Conservation (phyloP, 2,329 filamentous ascomycete species). For the Cercospora brassicicola region DNA sequence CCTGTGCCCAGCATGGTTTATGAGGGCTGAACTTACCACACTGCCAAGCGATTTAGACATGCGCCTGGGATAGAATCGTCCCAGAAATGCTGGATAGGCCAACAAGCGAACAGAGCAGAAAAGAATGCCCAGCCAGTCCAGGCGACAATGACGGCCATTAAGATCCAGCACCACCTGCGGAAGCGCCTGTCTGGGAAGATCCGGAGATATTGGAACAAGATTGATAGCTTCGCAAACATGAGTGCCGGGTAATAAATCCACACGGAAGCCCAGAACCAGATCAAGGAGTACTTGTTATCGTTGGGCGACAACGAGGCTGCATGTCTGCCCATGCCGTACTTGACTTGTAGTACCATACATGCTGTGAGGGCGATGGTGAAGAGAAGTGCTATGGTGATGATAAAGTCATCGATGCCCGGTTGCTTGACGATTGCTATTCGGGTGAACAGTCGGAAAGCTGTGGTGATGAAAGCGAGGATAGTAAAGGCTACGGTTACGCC, state of each 20-base stretch:
- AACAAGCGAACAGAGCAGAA: slow-evolving; percentile 36
- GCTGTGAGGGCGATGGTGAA: slow-evolving; percentile 24
- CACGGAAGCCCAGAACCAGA: slow-evolving; percentile 31
- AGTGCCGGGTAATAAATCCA: slow-evolving; percentile 33
- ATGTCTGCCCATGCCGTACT: slow-evolving; percentile 35
- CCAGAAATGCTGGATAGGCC: slow-evolving; percentile 38
- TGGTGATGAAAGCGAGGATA: slow-evolving; percentile 26
- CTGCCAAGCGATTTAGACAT: slow-evolving; percentile 33
- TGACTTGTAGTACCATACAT: slow-evolving; percentile 32
- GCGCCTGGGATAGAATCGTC: slow-evolving; percentile 19
- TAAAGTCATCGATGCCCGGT: slow-evolving; percentile 31
- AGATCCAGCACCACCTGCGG: slow-evolving; percentile 30
- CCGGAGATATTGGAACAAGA: slow-evolving; percentile 39
- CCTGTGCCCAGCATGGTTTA: background rate
- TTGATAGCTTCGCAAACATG: slow-evolving; percentile 38
- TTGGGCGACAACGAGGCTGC: slow-evolving; percentile 17
- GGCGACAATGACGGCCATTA: slow-evolving; percentile 32
- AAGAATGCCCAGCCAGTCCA: slow-evolving; percentile 37
- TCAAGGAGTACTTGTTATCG: slow-evolving; percentile 27
- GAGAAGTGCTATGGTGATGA: slow-evolving; percentile 25
- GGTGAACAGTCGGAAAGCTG: slow-evolving; percentile 27
- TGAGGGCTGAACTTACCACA: slow-evolving; percentile 30
- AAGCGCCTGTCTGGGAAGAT: slow-evolving; percentile 36
- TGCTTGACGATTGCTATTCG: slow-evolving; percentile 28
- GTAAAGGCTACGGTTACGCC: slow-evolving; percentile 33